Evolutionary conservation across 2,329 filamentous ascomycete species (phyloP), one percentile per base, ranked within the genome.

Genomic region (Stemphylium lycopersici): DNA sequence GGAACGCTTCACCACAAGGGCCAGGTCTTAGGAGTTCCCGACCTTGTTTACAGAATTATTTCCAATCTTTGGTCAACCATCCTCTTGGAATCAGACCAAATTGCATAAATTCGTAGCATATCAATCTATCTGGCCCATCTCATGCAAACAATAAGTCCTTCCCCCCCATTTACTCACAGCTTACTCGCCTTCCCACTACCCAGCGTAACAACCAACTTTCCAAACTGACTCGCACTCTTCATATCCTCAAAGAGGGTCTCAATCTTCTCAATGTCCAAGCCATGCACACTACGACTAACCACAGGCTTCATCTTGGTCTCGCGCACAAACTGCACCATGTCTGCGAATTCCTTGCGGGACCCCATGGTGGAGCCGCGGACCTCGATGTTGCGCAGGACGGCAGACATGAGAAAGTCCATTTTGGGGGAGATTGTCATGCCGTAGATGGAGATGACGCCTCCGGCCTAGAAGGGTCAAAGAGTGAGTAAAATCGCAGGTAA

Each of bases 281-380:
- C 90, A 62, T 85, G 85, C 12, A 90, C 84, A 0, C 87, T 84
- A 47, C 88, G 83, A 60, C 89, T 95, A 1, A 98, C 84, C 3
- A 96, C 81, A 0, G 93, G 93, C 48, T 80, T 83, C 56, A 97
- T 87, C 69, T 88, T 84, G 61, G 91, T 86, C 59, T 87, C 77
- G 11, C 81, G 81, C 32, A 97, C 89, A 77, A 96, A 96, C 1
- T 83, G 81, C 5, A 97, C 82, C 91, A 98, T 96, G 18, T 95
- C 90, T n/a, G 80, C 80, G 70, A 97, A 98, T 77, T 98, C 95
- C 69, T 85, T 87, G 39, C 90, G 83, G 24, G 91, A 96, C 0
- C 93, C 93, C 93, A 98, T 96, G 0, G 93, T 97, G 12, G 85
- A 87, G 15, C 95, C 93, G 43, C 84, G 84, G 24, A 98, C 82